Evolutionary conservation across 192 early-diverging fungal species (phyloP), one percentile per base, ranked within the genome.

Genomic region (Entomortierella parvispora): DNA sequence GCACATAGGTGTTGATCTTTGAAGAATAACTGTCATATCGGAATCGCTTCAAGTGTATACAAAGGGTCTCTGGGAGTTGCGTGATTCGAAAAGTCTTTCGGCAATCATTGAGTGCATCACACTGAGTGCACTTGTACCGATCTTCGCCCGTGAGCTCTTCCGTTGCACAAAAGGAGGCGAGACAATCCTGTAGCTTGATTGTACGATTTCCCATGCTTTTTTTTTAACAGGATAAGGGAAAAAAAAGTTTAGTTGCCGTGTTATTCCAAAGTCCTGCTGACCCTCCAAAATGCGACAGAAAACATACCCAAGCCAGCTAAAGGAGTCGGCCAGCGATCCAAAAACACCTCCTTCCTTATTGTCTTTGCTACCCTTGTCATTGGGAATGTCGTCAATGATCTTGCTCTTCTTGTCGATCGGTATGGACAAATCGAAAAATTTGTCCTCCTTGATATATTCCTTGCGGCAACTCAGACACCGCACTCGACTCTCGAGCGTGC

Each of bases 381-480:
- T 53, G 0, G 29, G 34, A 2, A 34, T 67, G 47, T 76, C 72
- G 28, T 76, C 72, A 46, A 68, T 79, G 4, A 72, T 67, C 48
- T 72, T 82, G 34, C 20, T 69, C 67, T 78, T 82, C 51, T 82
- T 82, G 50, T 79, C 81, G 46, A 82, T 78, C 17, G 75, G 69
- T 54, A 82, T 82, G 4, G 69, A 66, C 17, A 82, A 46, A 55
- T 79, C 81, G 57, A 72, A 82, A 52, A 82, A 77, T 22, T 72
- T 62, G 48, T 82, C 81, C 58, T 82, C 81, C n/a, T 82, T 82
- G 48, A 69, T 68, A 42, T 68, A 82, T 18, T 79, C 64, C 69
- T 78, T 70, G 37, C 58, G 74, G 25, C 81, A 82, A 47, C 56
- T 55, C 23, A 82, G 44, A 65, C 81, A 82, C 6, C 71, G 62